Percentiles rank a stretch among this genome's conserved stretches.
Conservation (phyloP, 140 eudicot species). For the Senecio squalidus region DNA sequence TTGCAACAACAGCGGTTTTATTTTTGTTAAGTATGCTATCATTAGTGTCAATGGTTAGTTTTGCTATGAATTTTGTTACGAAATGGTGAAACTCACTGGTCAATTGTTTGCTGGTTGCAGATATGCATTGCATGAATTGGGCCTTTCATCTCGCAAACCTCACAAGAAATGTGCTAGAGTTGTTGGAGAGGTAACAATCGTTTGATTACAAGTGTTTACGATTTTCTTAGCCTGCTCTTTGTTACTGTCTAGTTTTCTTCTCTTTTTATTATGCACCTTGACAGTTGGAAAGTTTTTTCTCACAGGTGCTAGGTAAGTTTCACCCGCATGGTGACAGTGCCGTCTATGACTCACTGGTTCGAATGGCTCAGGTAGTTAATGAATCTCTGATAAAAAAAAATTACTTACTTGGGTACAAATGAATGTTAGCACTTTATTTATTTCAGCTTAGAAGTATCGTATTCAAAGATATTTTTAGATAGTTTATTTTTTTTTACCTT, state of each 20-base stretch:
- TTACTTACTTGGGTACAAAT: neutral
- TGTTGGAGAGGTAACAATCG: slow-evolving; percentile 82
- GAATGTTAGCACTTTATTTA: neutral
- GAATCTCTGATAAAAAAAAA: neutral
- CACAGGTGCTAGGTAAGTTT: slow-evolving; percentile 90
- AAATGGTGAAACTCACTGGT: neutral
- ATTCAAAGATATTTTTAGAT: neutral
- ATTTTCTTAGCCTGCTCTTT: neutral
- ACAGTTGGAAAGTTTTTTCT: slow-evolving; percentile 4
- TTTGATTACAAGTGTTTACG: neutral
- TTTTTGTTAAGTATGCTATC: too few species aligned
- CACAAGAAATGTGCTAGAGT: slow-evolving; percentile 97
- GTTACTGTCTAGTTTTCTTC: neutral
- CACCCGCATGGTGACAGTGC: slow-evolving; percentile 98
- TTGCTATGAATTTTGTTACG: neutral
- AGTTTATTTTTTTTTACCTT: slow-evolving; percentile 11
- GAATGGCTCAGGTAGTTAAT: slow-evolving; percentile 93
- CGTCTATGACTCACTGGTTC: slow-evolving; percentile 85
- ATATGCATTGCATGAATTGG: slow-evolving; percentile 95
- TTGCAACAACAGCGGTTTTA: too few species aligned
- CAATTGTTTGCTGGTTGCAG: slow-evolving; percentile 27
- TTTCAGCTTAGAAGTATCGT: neutral
- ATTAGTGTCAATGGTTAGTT: too few species aligned
- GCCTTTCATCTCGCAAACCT: slow-evolving; percentile 92
- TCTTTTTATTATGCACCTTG: slow-evolving; percentile 2